Base-by-base conservation (phyloP, 371 early-diverging fungal species). In the Rhizopus sp. region DNA sequence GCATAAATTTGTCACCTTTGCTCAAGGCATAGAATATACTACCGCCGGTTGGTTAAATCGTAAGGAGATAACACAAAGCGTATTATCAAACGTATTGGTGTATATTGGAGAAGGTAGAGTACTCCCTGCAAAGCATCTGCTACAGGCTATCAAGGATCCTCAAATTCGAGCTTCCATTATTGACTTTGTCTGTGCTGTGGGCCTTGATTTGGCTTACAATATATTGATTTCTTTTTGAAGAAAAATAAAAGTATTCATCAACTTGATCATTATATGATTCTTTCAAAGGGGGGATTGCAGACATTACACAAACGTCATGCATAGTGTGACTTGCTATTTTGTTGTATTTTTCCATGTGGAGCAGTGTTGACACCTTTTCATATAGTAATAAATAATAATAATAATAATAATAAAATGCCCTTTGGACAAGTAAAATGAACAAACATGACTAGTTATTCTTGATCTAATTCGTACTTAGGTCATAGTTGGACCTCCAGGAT, bases 401-500 rank as follows among this genome's bases (percentile, higher is more conserved):
- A 23, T 23, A 23, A 15, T n/a, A 50, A 33, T 9, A 33, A 38
- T 13, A 38, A 17, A 33, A 75, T 75, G 76, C 73, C 76, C 17
- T 75, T 75, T 63, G 76, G 72, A 57, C 76, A 75, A 62, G 76
- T 75, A 69, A 60, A 39, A 42, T 23, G 23, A n/a, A 23, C 23
- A 23, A 34, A 33, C 13, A 40, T 32, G 38, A 2, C 31, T 49
- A 51, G 1, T n/a, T 13, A 39, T 17, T 34, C 13, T 33, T 32
- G 4, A 0, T 49, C 49, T 32, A 13, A 3, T 12, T 52, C 13
- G n/a, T 39, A 38, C 17, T 23, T 47, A 95, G 88, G 69, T 99
- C 40, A 92, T 98, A 35, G 89, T 98, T 55, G 99, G 99, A 3
- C 97, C 98, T 52, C 97, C 98, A 57, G 99, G 99, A 17, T 90